Percentiles rank a stretch among this genome's conserved stretches.
Conservation (phyloP, 2,329 filamentous ascomycete species). For the Aspergillus puulaauensis region DNA sequence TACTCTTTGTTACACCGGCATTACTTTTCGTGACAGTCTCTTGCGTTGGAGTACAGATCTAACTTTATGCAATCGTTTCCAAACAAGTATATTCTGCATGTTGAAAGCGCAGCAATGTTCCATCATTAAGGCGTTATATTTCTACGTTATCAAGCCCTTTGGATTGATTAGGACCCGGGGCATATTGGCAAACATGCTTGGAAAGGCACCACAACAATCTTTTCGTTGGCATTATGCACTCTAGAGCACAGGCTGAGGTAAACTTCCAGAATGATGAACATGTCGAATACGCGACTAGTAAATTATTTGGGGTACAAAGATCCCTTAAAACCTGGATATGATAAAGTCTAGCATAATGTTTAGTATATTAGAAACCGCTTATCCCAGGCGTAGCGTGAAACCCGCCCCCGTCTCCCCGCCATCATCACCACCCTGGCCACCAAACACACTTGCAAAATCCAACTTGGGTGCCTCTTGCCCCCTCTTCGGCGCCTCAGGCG, state of each 20-base stretch:
- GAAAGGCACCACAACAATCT: neutral
- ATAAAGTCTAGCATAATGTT: neutral
- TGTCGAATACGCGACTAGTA: neutral
- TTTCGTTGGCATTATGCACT: neutral
- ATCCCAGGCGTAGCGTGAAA: conserved; percentile 59
- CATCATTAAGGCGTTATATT: conserved; percentile 4
- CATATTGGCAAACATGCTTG: neutral
- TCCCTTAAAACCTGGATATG: neutral
- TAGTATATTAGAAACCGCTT: neutral
- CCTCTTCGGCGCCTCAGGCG: conserved; percentile 78
- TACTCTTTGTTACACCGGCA: conserved; percentile 19
- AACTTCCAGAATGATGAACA: neutral
- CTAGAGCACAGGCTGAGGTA: neutral
- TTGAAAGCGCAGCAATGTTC: neutral
- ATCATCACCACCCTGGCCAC: conserved; percentile 63
- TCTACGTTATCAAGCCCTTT: neutral
- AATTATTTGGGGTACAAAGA: neutral
- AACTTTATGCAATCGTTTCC: conserved; percentile 10
- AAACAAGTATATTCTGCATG: neutral
- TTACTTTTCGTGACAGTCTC: conserved; percentile 16
- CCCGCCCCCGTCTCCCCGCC: conserved; percentile 63
- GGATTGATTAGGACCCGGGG: neutral
- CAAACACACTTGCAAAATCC: conserved; percentile 72
- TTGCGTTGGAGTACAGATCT: conserved; percentile 1
- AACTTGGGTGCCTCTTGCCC: conserved; percentile 66